Base-by-base conservation (phyloP, 192 early-diverging fungal genomes). In the Geranomyces variabilis region DNA sequence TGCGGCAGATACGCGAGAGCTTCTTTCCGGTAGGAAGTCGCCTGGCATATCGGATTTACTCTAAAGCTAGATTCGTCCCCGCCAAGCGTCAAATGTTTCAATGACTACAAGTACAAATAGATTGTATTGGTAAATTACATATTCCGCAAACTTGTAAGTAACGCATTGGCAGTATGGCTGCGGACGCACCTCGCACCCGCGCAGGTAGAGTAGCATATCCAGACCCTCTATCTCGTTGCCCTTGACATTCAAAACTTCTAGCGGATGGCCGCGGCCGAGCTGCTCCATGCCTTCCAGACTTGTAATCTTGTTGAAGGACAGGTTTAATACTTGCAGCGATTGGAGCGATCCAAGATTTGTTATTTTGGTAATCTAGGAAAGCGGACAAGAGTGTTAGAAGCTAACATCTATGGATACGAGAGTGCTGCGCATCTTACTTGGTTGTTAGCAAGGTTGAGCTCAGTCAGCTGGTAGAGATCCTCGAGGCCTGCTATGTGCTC, bases 231-330 rank as follows among this genome's bases (percentile, higher is more conserved):
- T 74, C 1, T 33, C 21, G 60, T 85, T 85, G 19, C 83, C 79
- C 57, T 77, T 81, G 44, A 85, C 26, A 64, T 85, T 81, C 47
- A 83, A 66, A 29, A 26, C 51, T n/a, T 76, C 43, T 30, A 81
- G 57, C 14, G 56, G 43, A 62, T 71, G 77, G 14, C 66, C 44
- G 46, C 66, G 64, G 8, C 74, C 80, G 43, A 80, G 13, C 14
- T 51, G 66, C 49, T 67, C 58, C 28, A 85, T 49, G 36, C 76
- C 75, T 17, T 74, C 77, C 43, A 85, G 66, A 26, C 21, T 29
- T n/a, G 17, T 8, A 14, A 84, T 81, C 9, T 46, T 15, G 63
- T 84, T 84, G 80, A 82, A 84, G n/a, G 80, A 81, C 22, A 82
- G 61, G 48, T 67, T 74, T 21, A 84, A 63, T 13, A 55, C 41